Conservation (phyloP, 768 basidiomycete genomes). For the Sistotremastrum suecicum region DNA sequence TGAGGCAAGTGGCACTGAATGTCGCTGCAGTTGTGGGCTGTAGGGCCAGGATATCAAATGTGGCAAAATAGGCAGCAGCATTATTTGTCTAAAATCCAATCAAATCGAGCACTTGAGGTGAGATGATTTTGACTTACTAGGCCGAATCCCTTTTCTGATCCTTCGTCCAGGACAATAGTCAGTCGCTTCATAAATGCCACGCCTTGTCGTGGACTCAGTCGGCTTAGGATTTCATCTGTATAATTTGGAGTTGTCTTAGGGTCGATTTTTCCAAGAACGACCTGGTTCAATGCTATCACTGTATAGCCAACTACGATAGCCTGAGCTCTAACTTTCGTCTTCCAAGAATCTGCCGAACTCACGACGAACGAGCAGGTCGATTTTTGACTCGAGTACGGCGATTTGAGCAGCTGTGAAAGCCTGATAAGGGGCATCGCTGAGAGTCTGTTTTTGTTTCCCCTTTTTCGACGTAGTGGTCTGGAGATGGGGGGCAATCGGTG, state of each 20-base stretch:
- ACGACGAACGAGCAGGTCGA: constrained; percentile 67
- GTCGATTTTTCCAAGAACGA: constrained; percentile 57
- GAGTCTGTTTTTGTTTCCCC: constrained; percentile 40
- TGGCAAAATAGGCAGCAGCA: constrained; percentile 43
- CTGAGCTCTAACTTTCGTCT: too few relatives aligned
- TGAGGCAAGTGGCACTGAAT: constrained; percentile 69
- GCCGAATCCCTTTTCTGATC: constrained; percentile 78
- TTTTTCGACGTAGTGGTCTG: constrained; percentile 29
- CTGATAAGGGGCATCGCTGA: constrained; percentile 11
- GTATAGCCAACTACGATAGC: constrained; percentile 64
- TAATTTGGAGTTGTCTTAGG: constrained; percentile 54
- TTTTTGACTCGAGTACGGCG: constrained; percentile 38
- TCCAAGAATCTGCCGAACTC: constrained; percentile 15
- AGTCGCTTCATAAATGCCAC: constrained; percentile 60
- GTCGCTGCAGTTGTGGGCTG: constrained; percentile 57
- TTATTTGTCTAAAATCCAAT: constrained; percentile 43
- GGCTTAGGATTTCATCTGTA: constrained; percentile 43
- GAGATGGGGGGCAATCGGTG: constrained; percentile 14
- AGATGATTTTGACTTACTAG: constrained; percentile 31
- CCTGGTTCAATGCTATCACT: constrained; percentile 65
- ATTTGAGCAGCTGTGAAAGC: constrained; percentile 45
- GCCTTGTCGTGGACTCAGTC: constrained; percentile 42
- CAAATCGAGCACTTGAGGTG: background rate
- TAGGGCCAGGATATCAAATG: constrained; percentile 69
- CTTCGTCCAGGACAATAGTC: constrained; percentile 69